Evolutionary conservation across 1,284 basidiomycete species (phyloP).

Genomic region (Coniophora puteana): DNA sequence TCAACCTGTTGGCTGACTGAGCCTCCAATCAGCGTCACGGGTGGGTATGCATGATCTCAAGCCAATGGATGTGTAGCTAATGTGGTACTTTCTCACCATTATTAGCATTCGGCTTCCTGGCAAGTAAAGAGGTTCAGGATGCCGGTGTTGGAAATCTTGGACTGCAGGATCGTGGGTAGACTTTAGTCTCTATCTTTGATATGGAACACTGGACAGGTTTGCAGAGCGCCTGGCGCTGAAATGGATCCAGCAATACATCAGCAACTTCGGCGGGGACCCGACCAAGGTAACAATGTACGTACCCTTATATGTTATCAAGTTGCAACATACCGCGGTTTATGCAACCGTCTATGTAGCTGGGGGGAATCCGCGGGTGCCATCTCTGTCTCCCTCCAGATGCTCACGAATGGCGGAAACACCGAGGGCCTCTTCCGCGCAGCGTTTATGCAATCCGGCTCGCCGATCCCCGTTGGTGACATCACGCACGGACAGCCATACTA

Average conservation of each 20-base stretch:
- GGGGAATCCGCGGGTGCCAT: conserved; percentile 57
- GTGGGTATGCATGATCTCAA: neutral
- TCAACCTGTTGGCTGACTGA: too few relatives aligned
- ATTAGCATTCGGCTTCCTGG: conserved; percentile 39
- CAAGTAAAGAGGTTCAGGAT: conserved; percentile 40
- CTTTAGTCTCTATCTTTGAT: neutral
- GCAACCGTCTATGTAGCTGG: conserved; percentile 33
- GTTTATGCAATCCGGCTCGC: conserved; percentile 51
- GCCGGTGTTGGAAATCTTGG: conserved; percentile 49
- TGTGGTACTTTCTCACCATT: neutral
- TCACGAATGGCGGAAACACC: conserved; percentile 44
- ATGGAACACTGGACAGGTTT: neutral
- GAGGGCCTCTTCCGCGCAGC: conserved; percentile 48
- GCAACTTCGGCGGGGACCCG: conserved; percentile 60
- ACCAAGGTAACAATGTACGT: conserved; percentile 52
- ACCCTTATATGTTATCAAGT: neutral
- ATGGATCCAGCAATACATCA: conserved; percentile 67
- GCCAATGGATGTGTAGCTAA: conserved; percentile 8
- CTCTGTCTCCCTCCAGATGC: conserved; percentile 48
- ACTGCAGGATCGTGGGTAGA: conserved; percentile 37
- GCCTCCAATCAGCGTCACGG: neutral
- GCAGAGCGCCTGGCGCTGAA: conserved; percentile 52
- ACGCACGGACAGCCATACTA: conserved; percentile 33
- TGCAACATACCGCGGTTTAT: neutral
- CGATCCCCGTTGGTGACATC: conserved; percentile 39